phyloP scores from a whole-genome alignment of 352 stramenopile genomes.

The Blastocystis sp. region DNA sequence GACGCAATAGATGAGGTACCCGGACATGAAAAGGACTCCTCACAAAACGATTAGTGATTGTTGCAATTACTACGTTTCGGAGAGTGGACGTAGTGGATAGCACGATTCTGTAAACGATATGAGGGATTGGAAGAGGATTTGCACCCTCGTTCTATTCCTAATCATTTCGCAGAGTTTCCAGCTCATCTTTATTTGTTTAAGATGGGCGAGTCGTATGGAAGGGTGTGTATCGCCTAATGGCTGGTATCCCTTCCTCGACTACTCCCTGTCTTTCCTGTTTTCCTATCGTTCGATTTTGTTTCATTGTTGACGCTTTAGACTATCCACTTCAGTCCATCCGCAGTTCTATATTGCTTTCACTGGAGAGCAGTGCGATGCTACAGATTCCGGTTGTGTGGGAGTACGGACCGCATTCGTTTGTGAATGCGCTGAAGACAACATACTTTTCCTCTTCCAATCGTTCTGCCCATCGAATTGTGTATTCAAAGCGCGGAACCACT shows the following conservation, averaged over 20 bases:
- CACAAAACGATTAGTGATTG: background rate
- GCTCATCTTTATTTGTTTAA: too few relatives aligned
- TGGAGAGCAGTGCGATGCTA: background rate
- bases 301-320: background rate
- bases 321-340: too few relatives aligned
- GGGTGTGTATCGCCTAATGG: background rate
- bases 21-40: background rate
- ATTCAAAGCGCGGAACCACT: conserved; percentile 37
- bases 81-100: too few relatives aligned
- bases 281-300: background rate
- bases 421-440: background rate
- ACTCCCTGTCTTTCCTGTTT: background rate
- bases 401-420: conserved; percentile 13
- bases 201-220: too few relatives aligned
- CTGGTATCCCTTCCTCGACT: background rate
- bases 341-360: background rate
- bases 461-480: conserved; percentile 12
- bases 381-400: background rate
- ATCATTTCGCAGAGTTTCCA: too few relatives aligned
- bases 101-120: too few relatives aligned
- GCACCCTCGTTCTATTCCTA: too few relatives aligned
- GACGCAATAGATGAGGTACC: background rate
- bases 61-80: too few relatives aligned
- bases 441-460: conserved; percentile 5
- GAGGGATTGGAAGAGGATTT: too few relatives aligned